A percentile compares a stretch with the other conserved stretches of the same genome.
These are phyloP conservation scores for Bruguiera gymnorhiza DNA, from an alignment of 345 rosid species.

Conservation along the genomic window DNA sequence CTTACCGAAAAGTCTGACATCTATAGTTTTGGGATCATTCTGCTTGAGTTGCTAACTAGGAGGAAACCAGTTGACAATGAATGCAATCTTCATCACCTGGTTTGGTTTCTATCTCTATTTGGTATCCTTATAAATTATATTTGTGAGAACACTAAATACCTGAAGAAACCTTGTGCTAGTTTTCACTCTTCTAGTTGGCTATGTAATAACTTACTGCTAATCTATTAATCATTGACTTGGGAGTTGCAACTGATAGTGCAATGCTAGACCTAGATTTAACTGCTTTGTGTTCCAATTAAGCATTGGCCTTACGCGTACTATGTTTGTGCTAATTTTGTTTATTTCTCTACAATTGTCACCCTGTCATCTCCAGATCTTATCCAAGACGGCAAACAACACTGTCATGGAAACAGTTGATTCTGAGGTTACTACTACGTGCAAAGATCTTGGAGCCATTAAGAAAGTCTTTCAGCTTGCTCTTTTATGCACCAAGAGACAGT, in stretches of 20 bases:
- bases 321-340: too few relatives aligned
- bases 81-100: slow-evolving; percentile 90
- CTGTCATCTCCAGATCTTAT: slow-evolving; percentile 49
- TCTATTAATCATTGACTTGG: too few relatives aligned
- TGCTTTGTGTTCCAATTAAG: too few relatives aligned
- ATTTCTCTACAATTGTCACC: not conserved
- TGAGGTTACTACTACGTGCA: slow-evolving; percentile 66
- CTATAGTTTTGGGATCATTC: slow-evolving; percentile 88
- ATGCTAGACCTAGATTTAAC: too few relatives aligned
- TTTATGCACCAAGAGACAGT: slow-evolving; percentile 74
- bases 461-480: slow-evolving; percentile 91
- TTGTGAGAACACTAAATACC: too few relatives aligned
- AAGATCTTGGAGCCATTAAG: slow-evolving; percentile 77
- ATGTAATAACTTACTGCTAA: too few relatives aligned
- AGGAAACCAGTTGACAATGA: slow-evolving; percentile 90
- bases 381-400: slow-evolving; percentile 75
- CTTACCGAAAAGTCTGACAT: slow-evolving; percentile 94
- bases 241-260: too few relatives aligned
- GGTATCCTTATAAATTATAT: too few relatives aligned
- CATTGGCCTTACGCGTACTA: too few relatives aligned
- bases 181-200: too few relatives aligned
- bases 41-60: slow-evolving; percentile 86
- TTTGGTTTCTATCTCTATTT: slow-evolving; percentile 25
- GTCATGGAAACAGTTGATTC: slow-evolving; percentile 89
- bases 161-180: too few relatives aligned